These are phyloP conservation scores for Huntiella moniliformis DNA, from an alignment of 2,329 filamentous ascomycete species.

Conservation along the genomic window DNA sequence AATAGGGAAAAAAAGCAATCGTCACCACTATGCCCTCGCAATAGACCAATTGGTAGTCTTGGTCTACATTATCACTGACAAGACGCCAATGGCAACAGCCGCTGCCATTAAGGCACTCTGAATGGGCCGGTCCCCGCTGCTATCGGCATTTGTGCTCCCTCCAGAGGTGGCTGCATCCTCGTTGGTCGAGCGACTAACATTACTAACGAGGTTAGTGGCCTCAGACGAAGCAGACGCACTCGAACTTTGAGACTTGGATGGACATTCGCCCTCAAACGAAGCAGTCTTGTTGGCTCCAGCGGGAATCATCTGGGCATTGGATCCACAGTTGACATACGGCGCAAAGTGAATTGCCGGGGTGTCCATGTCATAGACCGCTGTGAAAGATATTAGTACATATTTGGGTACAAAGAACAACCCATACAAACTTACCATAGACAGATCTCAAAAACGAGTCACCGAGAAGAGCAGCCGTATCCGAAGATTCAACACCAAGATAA, in stretches of 20 bases:
- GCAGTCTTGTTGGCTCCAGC: conserved; percentile 13
- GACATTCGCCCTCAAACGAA: conserved; percentile 14
- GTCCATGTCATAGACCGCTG: conserved; percentile 15
- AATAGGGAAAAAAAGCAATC: too few relatives aligned
- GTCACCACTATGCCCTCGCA: too few relatives aligned
- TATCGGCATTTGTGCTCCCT: conserved; percentile 10
- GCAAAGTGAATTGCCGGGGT: conserved; percentile 16
- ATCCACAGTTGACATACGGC: conserved; percentile 15
- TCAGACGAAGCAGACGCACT: background rate
- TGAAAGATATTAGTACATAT: background rate
- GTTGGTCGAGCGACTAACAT: background rate
- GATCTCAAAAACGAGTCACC: conserved; percentile 27
- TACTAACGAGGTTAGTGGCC: background rate
- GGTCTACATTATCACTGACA: conserved; percentile 1
- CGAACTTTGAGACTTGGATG: background rate
- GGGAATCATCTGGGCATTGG: conserved; percentile 15
- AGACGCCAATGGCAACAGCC: conserved; percentile 9
- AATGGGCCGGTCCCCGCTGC: conserved; percentile 10
- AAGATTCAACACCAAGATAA: conserved; percentile 28
- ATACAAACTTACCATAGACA: conserved; percentile 18
- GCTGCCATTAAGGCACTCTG: conserved; percentile 10
- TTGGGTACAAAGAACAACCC: background rate
- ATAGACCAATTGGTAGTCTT: too few relatives aligned
- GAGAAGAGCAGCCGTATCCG: conserved; percentile 20
- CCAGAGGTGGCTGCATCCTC: background rate